Evolutionary conservation across 352 stramenopile genomes (phyloP), one percentile per base, ranked within the genome.

Genomic region (Phytopythium oedochilum): DNA sequence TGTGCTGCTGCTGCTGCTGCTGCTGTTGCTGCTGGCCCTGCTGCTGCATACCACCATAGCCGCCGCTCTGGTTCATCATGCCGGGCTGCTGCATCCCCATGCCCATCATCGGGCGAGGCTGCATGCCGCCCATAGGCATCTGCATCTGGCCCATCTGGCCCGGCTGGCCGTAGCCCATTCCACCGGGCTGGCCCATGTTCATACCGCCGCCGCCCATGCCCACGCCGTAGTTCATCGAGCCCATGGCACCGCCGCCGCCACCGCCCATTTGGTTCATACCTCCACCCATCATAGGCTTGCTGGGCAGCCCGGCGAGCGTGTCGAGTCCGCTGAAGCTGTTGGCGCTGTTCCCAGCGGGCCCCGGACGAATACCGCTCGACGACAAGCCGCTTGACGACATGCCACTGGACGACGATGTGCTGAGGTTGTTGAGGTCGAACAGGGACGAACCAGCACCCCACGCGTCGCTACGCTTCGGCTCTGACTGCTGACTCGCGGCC

Each of bases 261-360:
- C 68, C 64, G 34, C 67, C 64, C 64, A 83, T 83, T 6, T 61
- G 46, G 60, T 82, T 82, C 73, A 85, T 88, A 29, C 68, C 63
- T 25, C 59, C 63, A 53, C 75, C 73, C 60, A 82, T 83, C 31
- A 48, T 54, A 7, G 71, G 75, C 57, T 86, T 89, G 63, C 61
- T 89, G 7, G 83, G 83, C 72, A 94, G 74, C 8, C 83, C 83
- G 10, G 83, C 83, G 29, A 94, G 73, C 5, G 79, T 92, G 63
- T 94, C 83, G 40, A 94, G 55, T 28, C 83, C 83, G 53, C 71
- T 88, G 65, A 94, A 94, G 64, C 83, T 94, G 68, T 88, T 90
- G 45, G 57, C 39, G 51, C 40, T 67, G 47, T 60, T 70, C n/a
- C 55, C 60, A 5, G 43, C 61, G 22, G 71, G 65, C 31, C 66